Evolutionary conservation across 345 rosid genomes (phyloP).

Genomic region (Brassica rapa): DNA sequence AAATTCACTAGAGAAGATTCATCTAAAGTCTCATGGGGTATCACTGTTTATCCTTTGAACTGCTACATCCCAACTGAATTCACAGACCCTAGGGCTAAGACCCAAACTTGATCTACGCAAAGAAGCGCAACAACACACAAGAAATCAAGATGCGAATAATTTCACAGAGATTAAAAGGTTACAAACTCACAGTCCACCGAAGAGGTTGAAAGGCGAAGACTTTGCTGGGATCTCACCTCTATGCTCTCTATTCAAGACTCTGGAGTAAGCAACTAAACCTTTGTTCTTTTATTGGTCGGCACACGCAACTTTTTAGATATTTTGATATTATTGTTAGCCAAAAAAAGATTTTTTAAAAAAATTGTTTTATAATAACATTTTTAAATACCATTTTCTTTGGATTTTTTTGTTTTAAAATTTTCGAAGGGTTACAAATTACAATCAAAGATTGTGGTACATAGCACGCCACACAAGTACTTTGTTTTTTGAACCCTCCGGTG

Average conservation of each 20-base stretch:
- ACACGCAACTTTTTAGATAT: background rate
- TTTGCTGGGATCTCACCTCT: background rate
- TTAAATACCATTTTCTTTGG: background rate
- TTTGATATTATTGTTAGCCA: background rate
- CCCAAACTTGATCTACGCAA: background rate
- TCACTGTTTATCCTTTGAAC: background rate
- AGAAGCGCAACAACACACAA: background rate
- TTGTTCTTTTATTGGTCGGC: background rate
- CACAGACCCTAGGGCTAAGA: background rate
- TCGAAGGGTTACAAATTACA: background rate
- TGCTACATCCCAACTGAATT: background rate
- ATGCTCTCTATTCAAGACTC: background rate
- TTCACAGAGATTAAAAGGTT: background rate
- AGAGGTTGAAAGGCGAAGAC: background rate
- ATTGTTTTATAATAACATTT: too few species aligned
- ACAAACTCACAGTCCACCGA: background rate
- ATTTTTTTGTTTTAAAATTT: too few species aligned
- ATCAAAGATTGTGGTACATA: background rate
- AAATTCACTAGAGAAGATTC: background rate
- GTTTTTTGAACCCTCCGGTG: background rate
- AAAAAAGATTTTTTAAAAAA: too few species aligned
- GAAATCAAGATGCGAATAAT: background rate
- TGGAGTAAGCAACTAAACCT: background rate
- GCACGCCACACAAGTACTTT: background rate
- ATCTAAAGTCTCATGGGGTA: background rate